Base-by-base conservation (phyloP, 345 rosid species). In the Alliaria petiolata region DNA sequence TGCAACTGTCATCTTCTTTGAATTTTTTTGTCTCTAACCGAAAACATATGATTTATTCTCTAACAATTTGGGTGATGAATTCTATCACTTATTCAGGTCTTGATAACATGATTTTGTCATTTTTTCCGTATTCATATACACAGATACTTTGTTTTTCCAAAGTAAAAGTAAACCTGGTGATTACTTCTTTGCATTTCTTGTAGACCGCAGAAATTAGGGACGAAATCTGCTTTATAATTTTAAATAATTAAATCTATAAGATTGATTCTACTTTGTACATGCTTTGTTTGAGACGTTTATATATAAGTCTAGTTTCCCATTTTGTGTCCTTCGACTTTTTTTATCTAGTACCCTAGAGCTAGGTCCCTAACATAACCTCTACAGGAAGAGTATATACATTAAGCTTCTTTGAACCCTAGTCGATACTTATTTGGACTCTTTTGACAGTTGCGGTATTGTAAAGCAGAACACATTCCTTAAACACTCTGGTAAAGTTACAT, bases 1-100 rank as follows among this genome's bases (percentile, higher is more conserved):
- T 53, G 58, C 31, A 54, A 47, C 57, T 63, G 61, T 70, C 68
- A 52, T 50, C 60, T 59, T 70, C 67, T 70, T 28, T 16, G 42
- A 4, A 11, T 35, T 12, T 1, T n/a, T 33, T 17, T 17, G 14
- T 63, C 20, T 65, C 44, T 16, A 31, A 46, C 31, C 68, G 19
- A 17, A 56, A 55, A 62, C 0, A 62, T n/a, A 15, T 31, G 13
- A 22, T 54, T 33, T 28, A 28, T 28, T 28, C 25, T 28, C 4
- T 28, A 28, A 28, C 31, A 47, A 45, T 7, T 16, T 9, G 52
- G 52, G 28, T 20, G 28, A 47, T 19, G 8, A 20, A 11, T 49
- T 20, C 3, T 38, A 58, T 38, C 0, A 20, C 45, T 36, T 12
- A 38, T 58, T 59, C 34, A 59, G 31, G 46, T 28, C 4, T 28